Conservation (phyloP, 2,329 filamentous ascomycete species). For the Pseudogymnoascus destructans region DNA sequence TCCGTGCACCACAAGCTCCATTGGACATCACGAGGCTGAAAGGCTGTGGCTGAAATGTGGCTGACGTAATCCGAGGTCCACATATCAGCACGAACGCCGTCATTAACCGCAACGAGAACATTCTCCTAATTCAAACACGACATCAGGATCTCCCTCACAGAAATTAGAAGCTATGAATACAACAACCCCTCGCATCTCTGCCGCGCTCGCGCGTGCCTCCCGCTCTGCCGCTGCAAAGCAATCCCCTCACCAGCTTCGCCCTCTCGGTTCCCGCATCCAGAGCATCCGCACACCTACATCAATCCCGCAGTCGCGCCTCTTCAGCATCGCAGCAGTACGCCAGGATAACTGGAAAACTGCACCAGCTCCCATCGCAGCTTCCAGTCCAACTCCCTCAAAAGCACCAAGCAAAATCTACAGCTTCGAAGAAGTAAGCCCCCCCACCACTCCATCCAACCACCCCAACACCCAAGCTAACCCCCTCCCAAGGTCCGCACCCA, state of each 20-base stretch:
- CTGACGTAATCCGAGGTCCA: conserved; percentile 3
- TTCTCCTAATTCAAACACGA: neutral
- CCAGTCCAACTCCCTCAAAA: neutral
- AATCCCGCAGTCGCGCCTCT: neutral
- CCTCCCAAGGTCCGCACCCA: conserved; percentile 31
- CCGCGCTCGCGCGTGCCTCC: neutral
- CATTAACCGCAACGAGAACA: neutral
- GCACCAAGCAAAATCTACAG: conserved; percentile 31
- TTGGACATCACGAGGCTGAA: conserved; percentile 2
- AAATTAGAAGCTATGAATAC: neutral
- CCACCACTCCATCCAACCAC: neutral
- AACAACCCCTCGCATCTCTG: neutral
- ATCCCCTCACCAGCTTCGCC: neutral
- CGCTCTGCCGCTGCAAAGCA: neutral
- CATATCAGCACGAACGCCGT: neutral
- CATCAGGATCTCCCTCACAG: neutral
- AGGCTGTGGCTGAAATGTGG: neutral
- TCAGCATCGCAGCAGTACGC: neutral
- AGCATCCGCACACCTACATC: neutral
- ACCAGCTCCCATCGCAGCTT: neutral
- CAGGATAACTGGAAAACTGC: neutral
- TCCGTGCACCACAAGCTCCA: neutral
- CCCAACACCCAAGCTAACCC: neutral
- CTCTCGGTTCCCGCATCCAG: neutral
- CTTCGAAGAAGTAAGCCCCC: conserved; percentile 32